phyloP scores from a whole-genome alignment of 768 basidiomycete species.

The Pleurotus pulmonarius region DNA sequence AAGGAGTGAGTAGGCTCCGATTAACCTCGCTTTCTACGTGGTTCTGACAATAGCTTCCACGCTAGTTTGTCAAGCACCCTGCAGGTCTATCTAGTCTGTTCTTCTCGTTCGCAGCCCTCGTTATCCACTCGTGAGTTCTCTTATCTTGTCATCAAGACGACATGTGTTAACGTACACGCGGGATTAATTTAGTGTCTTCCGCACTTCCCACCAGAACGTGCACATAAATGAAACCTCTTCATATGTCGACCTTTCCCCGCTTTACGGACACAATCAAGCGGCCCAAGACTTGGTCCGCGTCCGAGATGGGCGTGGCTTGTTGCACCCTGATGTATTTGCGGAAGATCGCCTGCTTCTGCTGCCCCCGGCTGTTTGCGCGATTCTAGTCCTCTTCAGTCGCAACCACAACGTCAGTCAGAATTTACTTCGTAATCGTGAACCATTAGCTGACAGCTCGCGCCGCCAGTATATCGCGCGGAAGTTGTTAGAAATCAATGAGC shows the following conservation, averaged over 20 bases:
- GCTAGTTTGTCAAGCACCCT: conserved; percentile 74
- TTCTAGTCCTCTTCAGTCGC: conserved; percentile 86
- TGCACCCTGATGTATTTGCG: conserved; percentile 71
- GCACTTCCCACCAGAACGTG: conserved; percentile 63
- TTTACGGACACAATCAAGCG: conserved; percentile 73
- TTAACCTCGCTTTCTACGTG: neutral
- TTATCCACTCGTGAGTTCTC: conserved; percentile 62
- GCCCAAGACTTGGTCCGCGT: conserved; percentile 55
- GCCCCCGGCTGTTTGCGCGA: conserved; percentile 70
- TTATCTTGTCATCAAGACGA: neutral
- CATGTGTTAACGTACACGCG: neutral
- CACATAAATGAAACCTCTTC: conserved; percentile 82
- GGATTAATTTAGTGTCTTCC: conserved; percentile 60
- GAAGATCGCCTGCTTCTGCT: conserved; percentile 76
- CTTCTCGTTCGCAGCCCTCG: conserved; percentile 80
- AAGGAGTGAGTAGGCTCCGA: conserved; percentile 41
- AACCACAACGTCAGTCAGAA: conserved; percentile 74
- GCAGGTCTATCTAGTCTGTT: conserved; percentile 75
- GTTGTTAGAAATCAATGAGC: conserved; percentile 78
- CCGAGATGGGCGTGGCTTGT: conserved; percentile 59
- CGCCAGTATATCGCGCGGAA: conserved; percentile 74
- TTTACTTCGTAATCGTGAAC: neutral
- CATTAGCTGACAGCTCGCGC: neutral
- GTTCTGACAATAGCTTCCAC: conserved; percentile 5
- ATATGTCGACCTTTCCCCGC: conserved; percentile 79